Percentiles rank a stretch among this genome's conserved stretches.
Conservation (phyloP, 176 grass and related monocot genomes). For the Triticum aestivum region IWGSC_CS_RefSeq_v2.1 NC_057806.1:610648909-610649408, state of each 20-base stretch:
- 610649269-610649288: too few relatives aligned
- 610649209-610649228: conserved; percentile 35
- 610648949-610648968: neutral
- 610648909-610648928: neutral
- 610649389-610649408: too few relatives aligned
- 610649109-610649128: conserved; percentile 47
- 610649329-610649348: neutral
- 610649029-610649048: conserved; percentile 40
- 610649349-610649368: too few relatives aligned
- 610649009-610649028: conserved; percentile 30
- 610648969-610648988: conserved; percentile 43
- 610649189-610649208: conserved; percentile 55
- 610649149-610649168: conserved; percentile 14
- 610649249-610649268: neutral
- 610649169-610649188: conserved; percentile 17
- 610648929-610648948: neutral
- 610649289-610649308: neutral
- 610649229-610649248: conserved; percentile 30
- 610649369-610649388: too few relatives aligned
- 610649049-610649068: neutral
- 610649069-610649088: conserved; percentile 24
- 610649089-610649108: conserved; percentile 51
- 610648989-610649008: conserved; percentile 46
- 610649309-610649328: neutral
- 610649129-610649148: conserved; percentile 54